Conservation (phyloP, 75 land plant genomes). For the Adiantum capillusveneris region DNA sequence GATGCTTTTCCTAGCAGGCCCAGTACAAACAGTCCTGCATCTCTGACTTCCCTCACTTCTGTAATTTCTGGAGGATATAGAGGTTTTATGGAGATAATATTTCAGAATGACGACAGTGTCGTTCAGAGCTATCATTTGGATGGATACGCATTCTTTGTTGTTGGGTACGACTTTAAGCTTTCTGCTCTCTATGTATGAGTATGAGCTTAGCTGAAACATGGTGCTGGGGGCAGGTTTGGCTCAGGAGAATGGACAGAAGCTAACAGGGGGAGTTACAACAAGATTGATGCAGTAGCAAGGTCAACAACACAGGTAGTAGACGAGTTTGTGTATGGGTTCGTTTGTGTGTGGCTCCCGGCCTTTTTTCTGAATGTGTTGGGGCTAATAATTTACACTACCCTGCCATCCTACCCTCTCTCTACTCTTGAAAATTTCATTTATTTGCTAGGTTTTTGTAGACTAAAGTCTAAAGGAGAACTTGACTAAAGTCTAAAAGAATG, state of each 20-base stretch:
- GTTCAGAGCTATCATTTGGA: slow-evolving; percentile 70
- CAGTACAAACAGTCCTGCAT: neutral
- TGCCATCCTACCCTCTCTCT: too few relatives aligned
- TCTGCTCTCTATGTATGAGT: neutral
- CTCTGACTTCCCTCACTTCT: slow-evolving; percentile 14
- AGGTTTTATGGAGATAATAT: slow-evolving; percentile 54
- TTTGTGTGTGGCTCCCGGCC: too few relatives aligned
- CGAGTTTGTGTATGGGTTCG: too few relatives aligned
- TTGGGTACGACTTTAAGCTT: slow-evolving; percentile 39
- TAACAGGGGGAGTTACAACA: slow-evolving; percentile 19
- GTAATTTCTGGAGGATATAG: slow-evolving; percentile 39
- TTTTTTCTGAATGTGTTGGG: too few relatives aligned
- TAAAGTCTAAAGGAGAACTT: neutral
- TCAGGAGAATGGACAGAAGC: slow-evolving; percentile 22
- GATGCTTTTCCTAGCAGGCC: slow-evolving; percentile 27
- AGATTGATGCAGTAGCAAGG: slow-evolving; percentile 26
- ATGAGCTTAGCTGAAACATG: too few relatives aligned
- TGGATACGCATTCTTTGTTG: slow-evolving; percentile 70
- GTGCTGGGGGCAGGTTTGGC: slow-evolving; percentile 12
- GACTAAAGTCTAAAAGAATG: too few relatives aligned
- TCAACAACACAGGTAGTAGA: slow-evolving; percentile 24
- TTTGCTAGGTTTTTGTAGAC: neutral
- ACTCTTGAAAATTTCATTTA: neutral
- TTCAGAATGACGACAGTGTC: slow-evolving; percentile 35
- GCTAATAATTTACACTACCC: too few relatives aligned